Base-by-base conservation (phyloP, 1,139 yeast genomes). In the Pichia cactophila region DNA sequence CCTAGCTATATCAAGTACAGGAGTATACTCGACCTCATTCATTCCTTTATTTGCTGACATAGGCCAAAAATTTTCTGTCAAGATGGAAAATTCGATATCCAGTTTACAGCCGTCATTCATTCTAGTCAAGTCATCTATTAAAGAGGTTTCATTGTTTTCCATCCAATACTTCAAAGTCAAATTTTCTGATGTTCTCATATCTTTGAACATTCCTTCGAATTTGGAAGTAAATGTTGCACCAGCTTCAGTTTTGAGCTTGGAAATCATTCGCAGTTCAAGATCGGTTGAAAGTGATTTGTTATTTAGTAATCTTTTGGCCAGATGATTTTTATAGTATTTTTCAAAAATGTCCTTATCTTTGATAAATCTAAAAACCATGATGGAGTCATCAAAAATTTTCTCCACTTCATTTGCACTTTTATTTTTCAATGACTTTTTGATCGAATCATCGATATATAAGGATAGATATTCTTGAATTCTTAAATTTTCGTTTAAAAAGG, bases 331-430 rank as follows among this genome's bases (percentile, higher is more conserved):
- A 66, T 88, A 92, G 56, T 85, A 83, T 35, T 79, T 81, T 64
- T 88, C 96, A 67, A 92, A 92, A 38, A 87, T 72, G 65, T 92
- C 97, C 62, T 88, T 90, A 59, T 92, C 97, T 48, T 79, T 74
- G 41, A 92, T 74, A 58, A 79, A 82, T 50, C 83, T 71, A 60
- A 89, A 81, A 42, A 92, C 73, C 36, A 72, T 67, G 11, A 85
- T 73, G 0, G 89, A 76, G 42, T 77, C 75, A 44, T 72, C 72
- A 43, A 88, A 67, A 10, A 78, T 69, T 1, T 68, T 73, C 52
- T 83, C 88, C 2, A 78, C 69, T 50, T 74, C 80, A 48, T 74
- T 78, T 17, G 75, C 74, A 1, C 77, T 63, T 49, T 70, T 70
- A 23, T 75, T 72, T 56, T 77, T 82, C 29, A 74, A 67, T 2